A percentile compares a stretch with the other conserved stretches of the same genome.
Evolutionary conservation across 331 rosid genomes (phyloP).

Genomic region (Erythrophleum ivorense): DNA sequence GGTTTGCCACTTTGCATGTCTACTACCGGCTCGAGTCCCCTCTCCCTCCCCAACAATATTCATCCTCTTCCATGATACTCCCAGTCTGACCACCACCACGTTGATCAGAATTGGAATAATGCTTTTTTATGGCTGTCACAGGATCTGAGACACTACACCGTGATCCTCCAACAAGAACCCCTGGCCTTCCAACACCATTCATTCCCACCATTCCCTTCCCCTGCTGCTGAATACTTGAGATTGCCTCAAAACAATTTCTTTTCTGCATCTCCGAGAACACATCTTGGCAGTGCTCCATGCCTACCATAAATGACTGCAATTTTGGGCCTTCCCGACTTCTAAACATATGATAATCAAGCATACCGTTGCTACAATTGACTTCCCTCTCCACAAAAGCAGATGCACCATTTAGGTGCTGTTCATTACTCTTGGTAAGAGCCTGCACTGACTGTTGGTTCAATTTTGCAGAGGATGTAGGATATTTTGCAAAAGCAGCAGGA

Average conservation of each 20-base stretch:
- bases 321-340: conserved; percentile 46
- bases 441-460: conserved; percentile 53
- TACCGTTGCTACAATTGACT: conserved; percentile 44
- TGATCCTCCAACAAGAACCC: conserved; percentile 51
- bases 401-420: conserved; percentile 41
- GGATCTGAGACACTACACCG: conserved; percentile 64
- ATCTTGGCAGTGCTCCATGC: conserved; percentile 50
- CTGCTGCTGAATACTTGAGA: conserved; percentile 60
- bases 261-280: conserved; percentile 49
- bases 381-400: conserved; percentile 50
- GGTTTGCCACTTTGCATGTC: conserved; percentile 45
- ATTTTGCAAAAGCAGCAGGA: too few relatives aligned
- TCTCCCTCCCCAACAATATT: conserved; percentile 48
- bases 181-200: conserved; percentile 57
- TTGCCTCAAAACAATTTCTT: conserved; percentile 54
- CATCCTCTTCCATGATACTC: conserved; percentile 50
- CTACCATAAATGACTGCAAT: conserved; percentile 56
- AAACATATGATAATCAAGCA: conserved; percentile 52
- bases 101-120: conserved; percentile 54
- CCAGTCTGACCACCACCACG: conserved; percentile 52
- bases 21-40: conserved; percentile 56
- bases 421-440: conserved; percentile 41
- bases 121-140: conserved; percentile 69
- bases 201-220: conserved; percentile 57
- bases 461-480: conserved; percentile 42